phyloP scores from a whole-genome alignment of 441 rosid species.

The Gossypium schwendimanii region DNA sequence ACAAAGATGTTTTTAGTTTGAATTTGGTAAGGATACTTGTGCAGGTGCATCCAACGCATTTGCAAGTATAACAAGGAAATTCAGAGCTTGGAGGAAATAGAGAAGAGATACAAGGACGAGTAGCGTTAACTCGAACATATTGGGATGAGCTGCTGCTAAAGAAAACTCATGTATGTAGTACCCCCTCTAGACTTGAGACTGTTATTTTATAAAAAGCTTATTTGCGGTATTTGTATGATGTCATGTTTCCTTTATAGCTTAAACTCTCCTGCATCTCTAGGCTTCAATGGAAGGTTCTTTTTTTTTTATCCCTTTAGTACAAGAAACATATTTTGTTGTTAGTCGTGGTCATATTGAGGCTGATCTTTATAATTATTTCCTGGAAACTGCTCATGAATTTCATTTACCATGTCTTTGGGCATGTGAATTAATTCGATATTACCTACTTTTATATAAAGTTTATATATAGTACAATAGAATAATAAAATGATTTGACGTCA shows the following conservation, averaged over 20 bases:
- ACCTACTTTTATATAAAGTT: no score
- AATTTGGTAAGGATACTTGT: not conserved
- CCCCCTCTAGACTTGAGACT: not conserved
- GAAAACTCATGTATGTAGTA: not conserved
- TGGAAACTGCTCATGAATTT: no score
- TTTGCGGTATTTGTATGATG: not conserved
- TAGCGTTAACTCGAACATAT: constrained; percentile 15
- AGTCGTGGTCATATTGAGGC: no score
- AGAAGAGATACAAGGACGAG: constrained; percentile 64
- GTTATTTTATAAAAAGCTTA: not conserved
- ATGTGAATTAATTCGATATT: no score
- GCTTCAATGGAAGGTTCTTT: no score
- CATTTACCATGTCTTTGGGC: no score
- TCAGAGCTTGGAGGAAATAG: constrained; percentile 59
- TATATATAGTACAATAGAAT: no score
- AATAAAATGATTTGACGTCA: no score
- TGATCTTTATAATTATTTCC: no score
- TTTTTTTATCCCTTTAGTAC: no score
- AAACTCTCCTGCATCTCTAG: no score
- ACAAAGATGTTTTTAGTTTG: not conserved
- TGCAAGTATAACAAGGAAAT: constrained; percentile 66
- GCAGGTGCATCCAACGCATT: constrained; percentile 69
- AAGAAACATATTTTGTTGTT: no score
- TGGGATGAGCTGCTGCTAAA: not conserved
- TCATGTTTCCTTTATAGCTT: not conserved